Conservation (phyloP, 1,139 yeast species). For the Scheffersomyces parashehatae region DNA sequence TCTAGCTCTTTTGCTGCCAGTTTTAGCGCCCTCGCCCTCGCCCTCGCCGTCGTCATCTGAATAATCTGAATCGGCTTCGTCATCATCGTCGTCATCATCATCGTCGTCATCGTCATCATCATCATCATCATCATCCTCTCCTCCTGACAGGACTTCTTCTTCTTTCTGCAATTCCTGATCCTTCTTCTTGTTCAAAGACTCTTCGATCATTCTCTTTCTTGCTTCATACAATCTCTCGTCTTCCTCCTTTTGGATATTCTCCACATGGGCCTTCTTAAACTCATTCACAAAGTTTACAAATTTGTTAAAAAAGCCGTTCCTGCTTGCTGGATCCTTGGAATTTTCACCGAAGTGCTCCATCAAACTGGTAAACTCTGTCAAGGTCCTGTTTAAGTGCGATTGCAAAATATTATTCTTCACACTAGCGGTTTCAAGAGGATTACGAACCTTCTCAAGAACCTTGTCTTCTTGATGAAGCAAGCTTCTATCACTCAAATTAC, state of each 20-base stretch:
- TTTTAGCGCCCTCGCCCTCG: slow-evolving; percentile 9
- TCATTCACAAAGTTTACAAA: slow-evolving; percentile 40
- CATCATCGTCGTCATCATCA: not conserved
- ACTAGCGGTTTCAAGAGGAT: slow-evolving; percentile 64
- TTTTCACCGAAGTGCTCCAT: slow-evolving; percentile 88
- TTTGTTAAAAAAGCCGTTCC: slow-evolving; percentile 40
- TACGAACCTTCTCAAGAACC: slow-evolving; percentile 47
- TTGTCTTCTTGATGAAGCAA: slow-evolving; percentile 78
- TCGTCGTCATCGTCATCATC: slow-evolving; percentile 8
- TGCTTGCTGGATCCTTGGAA: slow-evolving; percentile 50
- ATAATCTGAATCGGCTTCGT: slow-evolving; percentile 5
- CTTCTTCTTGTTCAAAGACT: slow-evolving; percentile 13
- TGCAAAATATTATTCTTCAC: slow-evolving; percentile 58
- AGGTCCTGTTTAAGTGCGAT: slow-evolving; percentile 55
- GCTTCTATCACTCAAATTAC: slow-evolving; percentile 69
- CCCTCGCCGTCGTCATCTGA: slow-evolving; percentile 7
- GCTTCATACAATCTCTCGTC: slow-evolving; percentile 43
- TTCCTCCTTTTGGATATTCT: slow-evolving; percentile 49
- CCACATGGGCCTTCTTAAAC: slow-evolving; percentile 47
- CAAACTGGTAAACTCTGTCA: slow-evolving; percentile 54
- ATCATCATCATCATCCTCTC: slow-evolving; percentile 4
- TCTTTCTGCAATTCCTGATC: slow-evolving; percentile 4
- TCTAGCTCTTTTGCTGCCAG: slow-evolving; percentile 3
- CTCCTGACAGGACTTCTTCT: slow-evolving; percentile 1
- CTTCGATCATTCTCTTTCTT: slow-evolving; percentile 37